Base-by-base conservation (phyloP, 2,329 filamentous ascomycete genomes). In the Curvularia eragrostidis region DNA sequence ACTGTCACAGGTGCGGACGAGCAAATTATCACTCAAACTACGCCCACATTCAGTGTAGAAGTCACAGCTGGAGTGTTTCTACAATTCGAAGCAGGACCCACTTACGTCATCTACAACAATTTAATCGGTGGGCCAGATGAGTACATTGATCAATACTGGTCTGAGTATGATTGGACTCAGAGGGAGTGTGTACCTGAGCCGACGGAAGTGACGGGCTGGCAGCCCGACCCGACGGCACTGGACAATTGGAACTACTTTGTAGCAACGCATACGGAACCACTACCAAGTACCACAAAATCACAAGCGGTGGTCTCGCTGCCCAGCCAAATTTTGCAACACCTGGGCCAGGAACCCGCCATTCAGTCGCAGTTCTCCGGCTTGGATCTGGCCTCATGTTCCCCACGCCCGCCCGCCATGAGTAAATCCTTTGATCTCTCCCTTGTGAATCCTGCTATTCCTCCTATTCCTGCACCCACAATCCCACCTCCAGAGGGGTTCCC, bases 61-160 rank as follows among this genome's bases (percentile, higher is more conserved):
- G 65, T 68, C 2, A 64, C 67, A 3, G 53, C 52, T 30, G 70
- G 55, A 36, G 55, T 60, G 26, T 52, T 51, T 9, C 13, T 64
- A 3, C 56, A 54, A 15, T 56, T 72, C 21, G 55, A 64, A 10
- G 67, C 66, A 21, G 72, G 71, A 1, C 68, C 71, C 5, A 74
- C 70, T 1, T 76, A 75, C 53, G 61, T 76, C 1, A 63, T 72
- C 8, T 76, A 74, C 52, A 66, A 67, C 13, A 52, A 62, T 18
- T 34, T 76, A 2, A 63, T 48, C 9, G 74, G 73, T 24, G 74
- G 63, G 12, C 47, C 65, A 9, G 65, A 72, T 28, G 23, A 50
- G 8, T 52, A 26, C 13, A 48, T 52, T 12, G 52, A 62, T 32
- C 36, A 47, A 19, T 9, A 57, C 48, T n/a, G 32, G 55, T 21